These are phyloP conservation scores for Phytophthora hibernalis DNA, from an alignment of 352 stramenopile species.

Conservation along the genomic window DNA sequence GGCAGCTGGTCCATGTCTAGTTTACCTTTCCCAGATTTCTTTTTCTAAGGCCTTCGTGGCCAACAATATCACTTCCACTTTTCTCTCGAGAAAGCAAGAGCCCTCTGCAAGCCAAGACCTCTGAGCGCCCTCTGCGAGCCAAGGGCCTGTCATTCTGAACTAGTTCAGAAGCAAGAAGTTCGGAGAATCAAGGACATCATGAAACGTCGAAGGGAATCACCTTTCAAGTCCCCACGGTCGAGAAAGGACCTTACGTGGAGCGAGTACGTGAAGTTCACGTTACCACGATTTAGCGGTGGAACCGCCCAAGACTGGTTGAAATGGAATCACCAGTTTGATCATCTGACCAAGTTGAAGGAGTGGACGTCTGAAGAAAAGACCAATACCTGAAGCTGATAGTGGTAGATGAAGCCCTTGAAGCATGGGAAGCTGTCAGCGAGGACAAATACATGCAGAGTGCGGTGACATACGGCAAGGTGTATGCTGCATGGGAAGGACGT, in stretches of 20 bases:
- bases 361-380: not conserved
- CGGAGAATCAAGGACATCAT: no score
- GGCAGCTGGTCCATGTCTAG: no score
- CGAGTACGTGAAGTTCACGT: not conserved
- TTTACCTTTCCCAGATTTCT: no score
- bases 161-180: no score
- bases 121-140: no score
- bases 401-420: not conserved
- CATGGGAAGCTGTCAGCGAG: not conserved
- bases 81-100: no score
- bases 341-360: not conserved
- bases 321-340: not conserved
- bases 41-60: no score
- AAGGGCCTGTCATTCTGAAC: no score
- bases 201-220: not conserved
- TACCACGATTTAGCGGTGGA: not conserved
- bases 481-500: not conserved
- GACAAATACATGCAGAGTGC: not conserved
- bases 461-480: not conserved
- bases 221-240: not conserved
- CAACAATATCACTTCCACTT: no score
- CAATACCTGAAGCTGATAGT: not conserved
- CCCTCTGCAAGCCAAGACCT: no score
- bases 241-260: not conserved
- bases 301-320: not conserved